phyloP scores from a whole-genome alignment of 2,329 filamentous ascomycete species.

The Grosmannia serpens region DNA sequence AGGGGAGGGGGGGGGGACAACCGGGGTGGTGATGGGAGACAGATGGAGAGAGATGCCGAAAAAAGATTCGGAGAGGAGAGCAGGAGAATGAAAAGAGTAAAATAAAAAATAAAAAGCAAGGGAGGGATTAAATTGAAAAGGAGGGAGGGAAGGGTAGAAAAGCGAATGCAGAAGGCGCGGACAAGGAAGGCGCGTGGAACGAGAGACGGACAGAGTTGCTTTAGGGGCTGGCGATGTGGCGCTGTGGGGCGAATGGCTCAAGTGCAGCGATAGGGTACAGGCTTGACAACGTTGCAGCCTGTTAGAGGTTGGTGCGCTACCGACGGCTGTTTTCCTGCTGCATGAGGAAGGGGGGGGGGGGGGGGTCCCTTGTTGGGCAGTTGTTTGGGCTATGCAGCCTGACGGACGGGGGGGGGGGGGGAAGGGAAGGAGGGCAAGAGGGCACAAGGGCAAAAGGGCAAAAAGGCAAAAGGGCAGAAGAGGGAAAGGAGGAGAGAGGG shows the following conservation, averaged over 20 bases:
- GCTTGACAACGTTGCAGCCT: conserved; percentile 1
- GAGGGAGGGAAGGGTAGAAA: conserved; percentile 10
- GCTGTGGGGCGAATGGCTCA: not conserved
- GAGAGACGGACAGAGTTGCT: not conserved
- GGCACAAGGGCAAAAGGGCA: too few relatives aligned
- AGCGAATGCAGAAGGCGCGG: not conserved
- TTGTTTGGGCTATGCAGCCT: not conserved
- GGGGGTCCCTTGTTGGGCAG: not conserved
- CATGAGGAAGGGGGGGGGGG: not conserved
- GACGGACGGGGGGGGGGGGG: not conserved
- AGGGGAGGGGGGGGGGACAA: not conserved
- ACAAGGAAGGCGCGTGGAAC: not conserved
- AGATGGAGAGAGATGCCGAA: conserved; percentile 4
- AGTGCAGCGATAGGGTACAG: not conserved
- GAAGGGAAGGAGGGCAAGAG: not conserved
- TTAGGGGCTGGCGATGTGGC: conserved; percentile 1
- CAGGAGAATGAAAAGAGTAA: conserved; percentile 13
- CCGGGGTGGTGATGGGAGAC: too few relatives aligned
- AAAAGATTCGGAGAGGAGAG: conserved; percentile 13
- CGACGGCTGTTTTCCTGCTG: not conserved
- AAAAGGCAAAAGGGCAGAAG: not conserved
- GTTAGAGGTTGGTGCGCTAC: not conserved
- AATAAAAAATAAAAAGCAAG: not conserved
- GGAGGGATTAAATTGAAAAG: conserved; percentile 13
- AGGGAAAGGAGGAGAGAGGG: not conserved